These are phyloP conservation scores for Capsella rubella DNA, from an alignment of 441 rosid species.

Conservation along the genomic window DNA sequence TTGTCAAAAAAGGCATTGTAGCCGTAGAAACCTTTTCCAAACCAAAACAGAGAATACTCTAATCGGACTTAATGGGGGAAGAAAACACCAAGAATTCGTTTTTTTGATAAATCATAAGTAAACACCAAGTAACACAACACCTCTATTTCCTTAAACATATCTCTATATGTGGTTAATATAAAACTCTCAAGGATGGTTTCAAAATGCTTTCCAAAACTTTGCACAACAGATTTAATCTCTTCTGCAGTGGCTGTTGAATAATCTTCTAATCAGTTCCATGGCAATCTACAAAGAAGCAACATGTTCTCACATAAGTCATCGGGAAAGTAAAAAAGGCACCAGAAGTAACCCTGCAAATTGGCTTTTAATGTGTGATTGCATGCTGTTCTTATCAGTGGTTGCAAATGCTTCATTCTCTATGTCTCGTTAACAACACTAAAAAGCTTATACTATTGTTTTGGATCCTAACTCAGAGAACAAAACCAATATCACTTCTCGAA, in stretches of 20 bases:
- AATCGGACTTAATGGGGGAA: too few relatives aligned
- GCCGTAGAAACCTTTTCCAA: neutral
- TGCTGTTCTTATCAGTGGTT: neutral
- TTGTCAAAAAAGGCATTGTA: neutral
- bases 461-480: neutral
- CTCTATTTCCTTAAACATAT: conserved; percentile 12
- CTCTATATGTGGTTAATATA: conserved; percentile 16
- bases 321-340: neutral
- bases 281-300: conserved; percentile 35
- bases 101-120: neutral
- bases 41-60: conserved; percentile 16
- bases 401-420: conserved; percentile 1
- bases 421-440: neutral
- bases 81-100: conserved; percentile 2
- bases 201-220: conserved; percentile 19
- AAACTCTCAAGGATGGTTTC: conserved; percentile 18
- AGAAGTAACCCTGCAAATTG: neutral
- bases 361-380: neutral
- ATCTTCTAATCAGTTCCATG: neutral
- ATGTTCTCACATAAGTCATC: conserved; percentile 23
- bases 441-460: neutral
- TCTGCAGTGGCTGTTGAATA: conserved; percentile 2
- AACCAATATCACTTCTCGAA: neutral
- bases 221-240: neutral
- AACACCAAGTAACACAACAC: conserved; percentile 4